These are phyloP conservation scores for Talaromyces amestolkiae DNA, from an alignment of 2,329 filamentous ascomycete species.

Conservation along the genomic window DNA sequence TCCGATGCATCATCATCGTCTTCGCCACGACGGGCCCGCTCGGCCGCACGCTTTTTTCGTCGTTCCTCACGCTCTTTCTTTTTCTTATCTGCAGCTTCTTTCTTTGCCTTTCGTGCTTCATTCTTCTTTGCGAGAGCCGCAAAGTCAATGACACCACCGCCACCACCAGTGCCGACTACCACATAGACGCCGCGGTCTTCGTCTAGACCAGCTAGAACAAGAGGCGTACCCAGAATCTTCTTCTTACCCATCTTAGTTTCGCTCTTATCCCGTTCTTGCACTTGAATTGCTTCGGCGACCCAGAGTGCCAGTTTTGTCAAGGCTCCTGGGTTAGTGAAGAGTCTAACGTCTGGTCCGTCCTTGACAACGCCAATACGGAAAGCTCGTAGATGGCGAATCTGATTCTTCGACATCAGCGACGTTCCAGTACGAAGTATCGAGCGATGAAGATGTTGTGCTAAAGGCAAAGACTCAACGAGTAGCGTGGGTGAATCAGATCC, in stretches of 20 bases:
- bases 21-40: slow-evolving; percentile 51
- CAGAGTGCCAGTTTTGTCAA: slow-evolving; percentile 91
- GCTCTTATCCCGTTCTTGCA: slow-evolving; percentile 81
- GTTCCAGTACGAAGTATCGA: slow-evolving; percentile 93
- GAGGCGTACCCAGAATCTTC: slow-evolving; percentile 63
- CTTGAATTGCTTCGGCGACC: slow-evolving; percentile 87
- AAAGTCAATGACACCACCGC: slow-evolving; percentile 68
- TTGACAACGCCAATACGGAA: slow-evolving; percentile 96
- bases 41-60: slow-evolving; percentile 56
- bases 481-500: slow-evolving; percentile 42
- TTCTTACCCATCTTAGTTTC: slow-evolving; percentile 53
- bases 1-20: slow-evolving; percentile 58
- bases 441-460: slow-evolving; percentile 83
- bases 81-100: slow-evolving; percentile 61
- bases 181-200: slow-evolving; percentile 85
- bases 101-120: slow-evolving; percentile 61
- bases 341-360: slow-evolving; percentile 83
- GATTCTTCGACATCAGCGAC: slow-evolving; percentile 84
- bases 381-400: slow-evolving; percentile 85
- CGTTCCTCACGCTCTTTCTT: slow-evolving; percentile 64
- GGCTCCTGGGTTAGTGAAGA: slow-evolving; percentile 91
- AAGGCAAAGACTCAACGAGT: slow-evolving; percentile 74
- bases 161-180: slow-evolving; percentile 87
- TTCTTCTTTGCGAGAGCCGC: slow-evolving; percentile 66
- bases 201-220: slow-evolving; percentile 87